phyloP scores from a whole-genome alignment of 495 filamentous ascomycete genomes.

The Aspergillus olivimuriae region DNA sequence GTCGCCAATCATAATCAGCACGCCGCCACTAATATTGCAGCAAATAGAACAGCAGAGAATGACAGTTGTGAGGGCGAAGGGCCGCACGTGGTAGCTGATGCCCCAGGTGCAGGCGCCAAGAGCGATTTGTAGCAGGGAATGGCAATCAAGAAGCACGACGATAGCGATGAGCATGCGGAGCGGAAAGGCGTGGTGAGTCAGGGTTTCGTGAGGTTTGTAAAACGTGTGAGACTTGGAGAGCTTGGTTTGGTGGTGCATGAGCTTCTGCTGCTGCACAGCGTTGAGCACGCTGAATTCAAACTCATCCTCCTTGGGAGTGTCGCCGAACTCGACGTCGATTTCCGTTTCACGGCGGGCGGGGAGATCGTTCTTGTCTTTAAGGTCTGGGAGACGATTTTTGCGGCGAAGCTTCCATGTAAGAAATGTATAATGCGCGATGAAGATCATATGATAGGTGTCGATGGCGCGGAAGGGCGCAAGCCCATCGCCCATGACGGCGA shows the following conservation, averaged over 20 bases:
- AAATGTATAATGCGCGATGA: constrained; percentile 60
- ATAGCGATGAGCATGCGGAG: constrained; percentile 62
- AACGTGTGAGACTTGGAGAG: constrained; percentile 73
- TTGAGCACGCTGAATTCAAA: constrained; percentile 55
- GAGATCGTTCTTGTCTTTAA: constrained; percentile 67
- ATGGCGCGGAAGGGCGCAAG: constrained; percentile 68
- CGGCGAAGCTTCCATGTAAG: constrained; percentile 65
- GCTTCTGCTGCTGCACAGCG: constrained; percentile 51
- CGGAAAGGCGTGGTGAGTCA: constrained; percentile 73
- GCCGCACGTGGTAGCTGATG: constrained; percentile 56
- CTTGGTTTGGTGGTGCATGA: constrained; percentile 68
- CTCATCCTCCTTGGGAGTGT: constrained; percentile 30
- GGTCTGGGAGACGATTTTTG: constrained; percentile 52
- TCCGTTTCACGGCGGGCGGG: constrained; percentile 45
- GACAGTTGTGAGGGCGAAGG: constrained; percentile 65
- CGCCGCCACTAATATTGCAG: constrained; percentile 63
- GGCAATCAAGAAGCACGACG: constrained; percentile 67
- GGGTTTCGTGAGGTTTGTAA: constrained; percentile 79
- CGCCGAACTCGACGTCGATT: constrained; percentile 39
- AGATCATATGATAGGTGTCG: constrained; percentile 79
- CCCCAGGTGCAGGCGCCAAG: constrained; percentile 70
- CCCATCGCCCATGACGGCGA: constrained; percentile 71
- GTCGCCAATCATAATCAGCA: constrained; percentile 68
- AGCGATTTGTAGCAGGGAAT: constrained; percentile 67
- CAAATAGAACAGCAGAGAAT: constrained; percentile 72